These are phyloP conservation scores for Neltuma alba DNA, from an alignment of 306 rosid genomes.

Conservation along the genomic window DNA sequence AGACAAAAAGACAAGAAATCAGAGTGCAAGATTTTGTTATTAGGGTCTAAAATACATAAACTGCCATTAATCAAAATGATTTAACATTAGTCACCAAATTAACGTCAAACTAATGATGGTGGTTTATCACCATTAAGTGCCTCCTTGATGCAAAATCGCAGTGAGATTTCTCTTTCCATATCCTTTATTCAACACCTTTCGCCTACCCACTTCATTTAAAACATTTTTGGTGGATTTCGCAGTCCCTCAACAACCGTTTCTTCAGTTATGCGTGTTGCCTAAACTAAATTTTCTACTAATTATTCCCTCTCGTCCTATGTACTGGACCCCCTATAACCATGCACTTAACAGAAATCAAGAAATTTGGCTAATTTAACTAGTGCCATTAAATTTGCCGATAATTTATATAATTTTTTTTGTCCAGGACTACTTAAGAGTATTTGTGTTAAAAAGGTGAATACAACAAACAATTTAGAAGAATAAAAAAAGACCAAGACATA, in stretches of 20 bases:
- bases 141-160: constrained; percentile 2
- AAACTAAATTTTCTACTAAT: not conserved
- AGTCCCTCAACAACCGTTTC: constrained; percentile 16
- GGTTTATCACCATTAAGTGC: constrained; percentile 2
- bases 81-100: constrained; percentile 20
- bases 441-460: not conserved
- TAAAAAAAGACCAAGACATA: not conserved
- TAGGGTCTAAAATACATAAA: not conserved
- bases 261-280: not conserved
- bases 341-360: not conserved
- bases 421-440: not conserved
- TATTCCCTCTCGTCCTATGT: not conserved
- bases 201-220: constrained; percentile 25
- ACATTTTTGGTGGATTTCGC: not conserved
- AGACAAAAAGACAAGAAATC: not conserved
- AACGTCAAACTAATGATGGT: constrained; percentile 27
- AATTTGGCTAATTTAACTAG: not conserved
- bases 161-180: constrained; percentile 28
- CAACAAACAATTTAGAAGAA: too few species aligned
- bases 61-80: constrained; percentile 3
- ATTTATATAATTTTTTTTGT: too few species aligned
- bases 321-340: not conserved
- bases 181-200: constrained; percentile 23
- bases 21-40: not conserved
- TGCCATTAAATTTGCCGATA: not conserved